Evolutionary conservation across 805 yeast genomes (phyloP).

Genomic region (Hyphopichia homilentoma): DNA sequence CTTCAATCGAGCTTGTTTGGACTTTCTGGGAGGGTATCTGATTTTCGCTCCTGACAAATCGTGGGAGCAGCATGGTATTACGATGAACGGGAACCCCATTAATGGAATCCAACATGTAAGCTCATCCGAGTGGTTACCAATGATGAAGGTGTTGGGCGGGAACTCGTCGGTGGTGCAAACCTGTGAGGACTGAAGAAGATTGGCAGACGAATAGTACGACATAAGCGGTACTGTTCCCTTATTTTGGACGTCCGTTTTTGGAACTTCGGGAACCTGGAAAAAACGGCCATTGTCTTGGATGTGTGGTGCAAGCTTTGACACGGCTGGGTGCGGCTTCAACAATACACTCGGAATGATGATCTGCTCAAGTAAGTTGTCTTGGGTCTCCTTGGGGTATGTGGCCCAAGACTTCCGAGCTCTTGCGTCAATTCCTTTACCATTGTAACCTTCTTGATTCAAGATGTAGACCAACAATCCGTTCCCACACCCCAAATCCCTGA

Average conservation of each 20-base stretch:
- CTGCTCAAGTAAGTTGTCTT: slow-evolving; percentile 60
- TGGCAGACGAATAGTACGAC: slow-evolving; percentile 53
- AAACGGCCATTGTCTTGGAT: slow-evolving; percentile 58
- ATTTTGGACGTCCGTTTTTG: slow-evolving; percentile 7
- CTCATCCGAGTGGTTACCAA: slow-evolving; percentile 95
- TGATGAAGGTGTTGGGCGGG: slow-evolving; percentile 69
- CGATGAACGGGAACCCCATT: slow-evolving; percentile 81
- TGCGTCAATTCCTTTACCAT: slow-evolving; percentile 86
- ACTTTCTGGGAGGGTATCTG: slow-evolving; percentile 52
- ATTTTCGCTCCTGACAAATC: slow-evolving; percentile 71
- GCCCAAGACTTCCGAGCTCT: slow-evolving; percentile 86
- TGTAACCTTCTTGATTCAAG: slow-evolving; percentile 71
- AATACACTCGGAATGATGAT: slow-evolving; percentile 77
- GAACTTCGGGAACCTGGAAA: slow-evolving; percentile 48
- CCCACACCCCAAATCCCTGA: slow-evolving; percentile 93
- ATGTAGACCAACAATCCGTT: slow-evolving; percentile 84
- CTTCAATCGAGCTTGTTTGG: slow-evolving; percentile 5
- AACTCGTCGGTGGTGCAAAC: slow-evolving; percentile 60
- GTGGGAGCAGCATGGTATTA: slow-evolving; percentile 95
- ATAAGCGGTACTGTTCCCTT: slow-evolving; percentile 40
- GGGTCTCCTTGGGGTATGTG: slow-evolving; percentile 64
- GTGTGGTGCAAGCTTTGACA: slow-evolving; percentile 49
- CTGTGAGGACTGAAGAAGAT: slow-evolving; percentile 47
- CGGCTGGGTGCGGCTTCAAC: slow-evolving; percentile 66
- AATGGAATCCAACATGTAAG: slow-evolving; percentile 94